Evolutionary conservation across 345 rosid species (phyloP).

Genomic region (Pelargonium nanum): DNA sequence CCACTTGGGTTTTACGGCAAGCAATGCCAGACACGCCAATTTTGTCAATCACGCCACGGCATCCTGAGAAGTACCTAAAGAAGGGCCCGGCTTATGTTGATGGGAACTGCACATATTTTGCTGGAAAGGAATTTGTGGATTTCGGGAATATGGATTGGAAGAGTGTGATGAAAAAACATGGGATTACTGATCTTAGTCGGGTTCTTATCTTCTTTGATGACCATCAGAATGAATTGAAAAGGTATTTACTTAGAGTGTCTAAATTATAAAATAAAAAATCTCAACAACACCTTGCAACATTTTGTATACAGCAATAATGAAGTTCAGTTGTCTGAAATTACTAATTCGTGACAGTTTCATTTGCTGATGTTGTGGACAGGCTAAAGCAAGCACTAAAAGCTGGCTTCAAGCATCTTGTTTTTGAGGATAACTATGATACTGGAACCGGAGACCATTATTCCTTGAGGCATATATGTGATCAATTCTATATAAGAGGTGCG

Average conservation of each 20-base stretch:
- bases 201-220: conserved; percentile 88
- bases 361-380: conserved; percentile 31
- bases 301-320: too few relatives aligned
- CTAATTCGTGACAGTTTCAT: conserved; percentile 9
- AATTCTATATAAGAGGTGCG: conserved; percentile 68
- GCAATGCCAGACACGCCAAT: conserved; percentile 88
- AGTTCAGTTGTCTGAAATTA: background rate
- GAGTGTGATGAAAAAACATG: conserved; percentile 50
- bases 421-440: conserved; percentile 97
- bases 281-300: too few relatives aligned
- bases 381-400: conserved; percentile 69
- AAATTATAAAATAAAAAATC: too few relatives aligned
- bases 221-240: conserved; percentile 93
- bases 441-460: conserved; percentile 99
- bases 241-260: conserved; percentile 30
- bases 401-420: conserved; percentile 84
- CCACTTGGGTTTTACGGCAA: conserved; percentile 97
- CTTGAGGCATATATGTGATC: conserved; percentile 94
- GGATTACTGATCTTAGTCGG: conserved; percentile 47
- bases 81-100: conserved; percentile 98
- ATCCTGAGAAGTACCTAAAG: conserved; percentile 79
- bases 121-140: conserved; percentile 95
- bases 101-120: conserved; percentile 88
- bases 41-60: conserved; percentile 75
- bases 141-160: conserved; percentile 88